Percentiles rank a stretch among this genome's conserved stretches.
These are phyloP conservation scores for Globisporangium spiculum DNA, from an alignment of 352 stramenopile species.

Conservation along the genomic window DNA sequence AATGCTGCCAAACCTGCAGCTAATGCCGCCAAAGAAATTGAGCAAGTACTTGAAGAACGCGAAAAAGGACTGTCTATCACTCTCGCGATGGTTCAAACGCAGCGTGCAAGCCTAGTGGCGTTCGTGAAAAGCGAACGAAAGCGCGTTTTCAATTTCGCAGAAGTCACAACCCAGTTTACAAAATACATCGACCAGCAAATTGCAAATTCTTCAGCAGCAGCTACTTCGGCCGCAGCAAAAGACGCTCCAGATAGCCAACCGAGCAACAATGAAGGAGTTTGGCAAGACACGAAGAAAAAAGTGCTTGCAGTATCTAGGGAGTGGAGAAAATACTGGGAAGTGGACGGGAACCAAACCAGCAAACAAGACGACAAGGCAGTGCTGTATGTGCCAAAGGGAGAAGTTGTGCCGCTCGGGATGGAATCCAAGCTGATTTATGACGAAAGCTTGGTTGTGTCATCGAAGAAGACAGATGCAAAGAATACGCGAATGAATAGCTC, in stretches of 20 bases:
- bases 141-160: constrained; percentile 60
- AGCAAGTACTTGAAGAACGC: constrained; percentile 69
- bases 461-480: constrained; percentile 56
- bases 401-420: constrained; percentile 51
- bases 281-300: constrained; percentile 34
- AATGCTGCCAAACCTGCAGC: constrained; percentile 4
- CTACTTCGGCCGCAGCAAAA: neutral
- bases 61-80: constrained; percentile 80
- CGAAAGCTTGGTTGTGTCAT: constrained; percentile 57
- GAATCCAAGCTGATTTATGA: constrained; percentile 58
- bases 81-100: constrained; percentile 54
- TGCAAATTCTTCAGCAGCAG: constrained; percentile 8
- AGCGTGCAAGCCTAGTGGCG: constrained; percentile 47
- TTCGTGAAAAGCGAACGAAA: constrained; percentile 62
- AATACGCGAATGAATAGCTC: constrained; percentile 47
- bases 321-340: constrained; percentile 34
- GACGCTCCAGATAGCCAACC: neutral
- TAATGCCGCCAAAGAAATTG: constrained; percentile 45
- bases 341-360: constrained; percentile 12
- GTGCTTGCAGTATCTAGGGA: constrained; percentile 25
- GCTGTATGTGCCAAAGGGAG: constrained; percentile 44
- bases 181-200: constrained; percentile 50
- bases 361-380: neutral
- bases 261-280: constrained; percentile 20
- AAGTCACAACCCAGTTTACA: constrained; percentile 46